Evolutionary conservation across 2,329 filamentous ascomycete genomes (phyloP), one percentile per base, ranked within the genome.

Genomic region (Aurifilum marmelostoma): DNA sequence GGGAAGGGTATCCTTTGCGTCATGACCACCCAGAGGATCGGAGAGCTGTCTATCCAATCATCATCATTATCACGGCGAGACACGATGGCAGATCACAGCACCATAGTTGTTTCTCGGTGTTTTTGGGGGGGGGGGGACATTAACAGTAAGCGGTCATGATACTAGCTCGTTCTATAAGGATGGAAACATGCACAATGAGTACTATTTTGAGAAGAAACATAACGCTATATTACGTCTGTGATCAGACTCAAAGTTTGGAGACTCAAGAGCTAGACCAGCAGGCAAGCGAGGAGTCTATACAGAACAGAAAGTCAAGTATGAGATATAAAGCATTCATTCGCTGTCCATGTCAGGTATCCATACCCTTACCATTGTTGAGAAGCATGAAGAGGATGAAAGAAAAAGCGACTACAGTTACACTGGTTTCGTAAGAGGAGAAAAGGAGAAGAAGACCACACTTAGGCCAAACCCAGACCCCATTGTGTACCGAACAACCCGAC

Each of bases 381-480:
- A 68, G 63, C 39, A 32, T 29, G 66, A 66, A 71, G n/a, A n/a
- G 21, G 43, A 47, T 47, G 69, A 65, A 60, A 52, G 43, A 56
- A 71, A 16, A 71, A 66, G n/a, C n/a, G n/a, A 54, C 67, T 52
- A 70, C 39, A 64, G 67, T 69, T 69, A 67, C 69, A 66, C 37
- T 39, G 61, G 59, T 24, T 24, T 37, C n/a, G 63, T 47, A n/a
- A 47, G 52, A 59, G 69, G 43, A 24, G 39, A 60, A 32, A 21
- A 47, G 21, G 8, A 47, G n/a, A 8, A 47, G 7, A 47, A 47
- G 41, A 9, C 21, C 12, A 27, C n/a, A 29, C 50, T 11, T 18
- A 32, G n/a, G 54, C 65, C 58, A 37, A 29, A 21, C 56, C 58
- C 27, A 47, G 43, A 47, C 18, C 43, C 41, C 43, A 21, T 47